Percentiles rank a stretch among this genome's conserved stretches.
These are phyloP conservation scores for Blastocystis sp. DNA, from an alignment of 352 stramenopile genomes.

Conservation along the genomic window DNA sequence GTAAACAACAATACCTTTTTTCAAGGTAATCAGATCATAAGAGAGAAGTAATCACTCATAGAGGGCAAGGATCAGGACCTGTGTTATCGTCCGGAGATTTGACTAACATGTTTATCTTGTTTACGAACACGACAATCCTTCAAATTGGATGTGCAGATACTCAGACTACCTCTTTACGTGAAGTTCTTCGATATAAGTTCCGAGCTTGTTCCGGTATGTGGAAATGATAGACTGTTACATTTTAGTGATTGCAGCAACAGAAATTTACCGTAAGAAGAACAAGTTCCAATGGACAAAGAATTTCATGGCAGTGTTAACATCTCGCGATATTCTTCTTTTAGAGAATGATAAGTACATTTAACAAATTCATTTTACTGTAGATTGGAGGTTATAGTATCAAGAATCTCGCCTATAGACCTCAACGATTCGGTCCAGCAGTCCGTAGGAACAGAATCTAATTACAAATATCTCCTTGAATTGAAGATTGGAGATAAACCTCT, in stretches of 20 bases:
- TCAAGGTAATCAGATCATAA: background rate
- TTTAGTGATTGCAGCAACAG: constrained; percentile 20
- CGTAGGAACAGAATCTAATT: background rate
- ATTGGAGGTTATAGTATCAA: constrained; percentile 17
- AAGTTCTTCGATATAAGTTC: background rate
- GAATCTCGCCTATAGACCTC: background rate
- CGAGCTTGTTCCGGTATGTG: constrained; percentile 33
- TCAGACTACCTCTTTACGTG: constrained; percentile 25
- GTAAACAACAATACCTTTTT: constrained; percentile 39
- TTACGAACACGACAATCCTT: constrained; percentile 23
- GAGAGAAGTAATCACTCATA: background rate
- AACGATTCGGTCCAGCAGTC: constrained; percentile 12
- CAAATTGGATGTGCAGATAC: constrained; percentile 29
- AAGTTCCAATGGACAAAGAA: constrained; percentile 64
- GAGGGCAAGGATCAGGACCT: constrained; percentile 20
- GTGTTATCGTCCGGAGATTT: background rate
- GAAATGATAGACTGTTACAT: background rate
- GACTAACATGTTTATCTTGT: constrained; percentile 47
- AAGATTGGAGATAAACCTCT: constrained; percentile 46
- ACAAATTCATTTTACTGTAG: background rate
- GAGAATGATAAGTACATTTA: constrained; percentile 35
- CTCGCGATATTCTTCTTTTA: constrained; percentile 50
- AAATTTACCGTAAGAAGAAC: constrained; percentile 59
- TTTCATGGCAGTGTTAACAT: constrained; percentile 46
- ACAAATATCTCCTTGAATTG: constrained; percentile 34